Evolutionary conservation across 1,284 basidiomycete species (phyloP).

Genomic region (Apiotrichum domesticum): DNA sequence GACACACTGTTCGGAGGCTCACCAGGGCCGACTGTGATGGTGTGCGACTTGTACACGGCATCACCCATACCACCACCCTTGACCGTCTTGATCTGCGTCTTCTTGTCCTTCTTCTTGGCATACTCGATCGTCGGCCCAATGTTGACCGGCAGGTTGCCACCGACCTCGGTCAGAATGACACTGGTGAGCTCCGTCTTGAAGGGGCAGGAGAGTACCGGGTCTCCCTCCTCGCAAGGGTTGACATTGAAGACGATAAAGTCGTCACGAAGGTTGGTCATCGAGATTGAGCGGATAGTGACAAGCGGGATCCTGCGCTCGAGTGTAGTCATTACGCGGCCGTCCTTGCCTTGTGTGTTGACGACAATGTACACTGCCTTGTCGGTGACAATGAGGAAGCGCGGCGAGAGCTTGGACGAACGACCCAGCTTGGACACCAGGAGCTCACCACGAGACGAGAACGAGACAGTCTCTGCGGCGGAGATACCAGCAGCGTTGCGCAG

Average conservation of each 20-base stretch:
- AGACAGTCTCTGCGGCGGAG: conserved; percentile 64
- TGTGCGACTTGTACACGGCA: conserved; percentile 90
- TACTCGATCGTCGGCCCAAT: conserved; percentile 81
- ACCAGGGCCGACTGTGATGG: conserved; percentile 80
- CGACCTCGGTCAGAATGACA: conserved; percentile 73
- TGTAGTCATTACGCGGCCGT: conserved; percentile 58
- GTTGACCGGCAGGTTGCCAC: conserved; percentile 66
- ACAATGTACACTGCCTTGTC: conserved; percentile 82
- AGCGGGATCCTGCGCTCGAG: conserved; percentile 87
- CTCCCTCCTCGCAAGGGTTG: conserved; percentile 77
- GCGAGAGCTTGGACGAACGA: conserved; percentile 86
- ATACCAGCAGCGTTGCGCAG: conserved; percentile 69
- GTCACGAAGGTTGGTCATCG: conserved; percentile 82
- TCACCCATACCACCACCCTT: conserved; percentile 84
- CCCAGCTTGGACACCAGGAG: conserved; percentile 79
- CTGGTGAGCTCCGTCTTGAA: conserved; percentile 96
- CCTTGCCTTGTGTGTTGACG: conserved; percentile 58
- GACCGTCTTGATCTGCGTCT: conserved; percentile 74
- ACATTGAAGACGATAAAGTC: conserved; percentile 89
- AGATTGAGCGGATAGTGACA: conserved; percentile 75
- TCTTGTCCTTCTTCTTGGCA: conserved; percentile 96
- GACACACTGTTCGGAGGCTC: conserved; percentile 77
- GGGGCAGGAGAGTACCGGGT: conserved; percentile 81
- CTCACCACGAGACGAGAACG: conserved; percentile 81
- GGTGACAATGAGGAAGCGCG: conserved; percentile 85